Evolutionary conservation across 2,329 filamentous ascomycete genomes (phyloP).

Genomic region (Blastomyces percursus): DNA sequence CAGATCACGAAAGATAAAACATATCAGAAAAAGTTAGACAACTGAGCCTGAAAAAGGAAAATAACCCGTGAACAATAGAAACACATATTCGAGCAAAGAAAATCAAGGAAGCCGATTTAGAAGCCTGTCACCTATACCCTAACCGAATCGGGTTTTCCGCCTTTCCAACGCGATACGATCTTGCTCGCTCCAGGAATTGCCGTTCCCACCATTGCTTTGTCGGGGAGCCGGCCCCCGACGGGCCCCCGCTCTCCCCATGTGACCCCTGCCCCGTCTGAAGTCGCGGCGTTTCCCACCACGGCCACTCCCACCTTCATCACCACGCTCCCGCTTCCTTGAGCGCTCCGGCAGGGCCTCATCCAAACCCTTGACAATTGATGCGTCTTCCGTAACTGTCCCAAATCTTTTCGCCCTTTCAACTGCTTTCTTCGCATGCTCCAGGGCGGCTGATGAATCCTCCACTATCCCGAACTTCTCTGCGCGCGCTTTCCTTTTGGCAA

Average conservation of each 20-base stretch:
- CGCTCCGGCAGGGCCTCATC: slow-evolving; percentile 37
- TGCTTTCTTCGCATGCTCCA: slow-evolving; percentile 35
- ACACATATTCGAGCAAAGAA: slow-evolving; percentile 3
- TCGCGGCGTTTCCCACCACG: slow-evolving; percentile 35
- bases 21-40: not conserved
- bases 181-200: slow-evolving; percentile 27
- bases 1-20: not conserved
- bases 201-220: slow-evolving; percentile 3
- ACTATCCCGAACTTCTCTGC: slow-evolving; percentile 40
- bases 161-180: slow-evolving; percentile 36
- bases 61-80: not conserved
- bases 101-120: not conserved
- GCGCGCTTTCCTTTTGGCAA: slow-evolving; percentile 39
- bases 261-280: slow-evolving; percentile 19
- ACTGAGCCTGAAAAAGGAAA: not conserved
- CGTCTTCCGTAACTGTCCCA: slow-evolving; percentile 21
- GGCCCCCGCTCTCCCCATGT: slow-evolving; percentile 12
- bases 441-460: slow-evolving; percentile 29
- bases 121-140: not conserved
- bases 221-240: slow-evolving; percentile 15
- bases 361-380: slow-evolving; percentile 29
- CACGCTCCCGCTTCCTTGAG: slow-evolving; percentile 31
- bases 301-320: slow-evolving; percentile 26
- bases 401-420: slow-evolving; percentile 40
- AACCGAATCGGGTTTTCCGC: slow-evolving; percentile 37